Evolutionary conservation across 2,329 filamentous ascomycete genomes (phyloP).

Genomic region (Fusarium ambrosium): DNA sequence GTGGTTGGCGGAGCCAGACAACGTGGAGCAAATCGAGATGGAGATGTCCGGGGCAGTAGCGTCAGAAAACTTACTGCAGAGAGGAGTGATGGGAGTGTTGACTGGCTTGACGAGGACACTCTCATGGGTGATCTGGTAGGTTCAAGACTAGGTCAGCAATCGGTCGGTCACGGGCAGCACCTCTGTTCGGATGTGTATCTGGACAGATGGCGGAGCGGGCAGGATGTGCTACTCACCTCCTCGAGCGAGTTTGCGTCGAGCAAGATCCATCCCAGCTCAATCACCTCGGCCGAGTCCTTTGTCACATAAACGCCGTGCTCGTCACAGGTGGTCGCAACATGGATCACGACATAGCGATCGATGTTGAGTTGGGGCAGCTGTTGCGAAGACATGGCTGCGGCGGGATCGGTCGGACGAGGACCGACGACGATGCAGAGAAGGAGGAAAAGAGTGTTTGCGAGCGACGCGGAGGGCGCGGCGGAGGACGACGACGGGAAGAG

Average conservation of each 20-base stretch:
- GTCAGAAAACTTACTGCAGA: constrained; percentile 86
- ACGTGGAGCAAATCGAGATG: constrained; percentile 38
- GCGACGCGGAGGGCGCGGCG: constrained; percentile 31
- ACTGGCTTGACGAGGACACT: constrained; percentile 97
- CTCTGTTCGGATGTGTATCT: not conserved
- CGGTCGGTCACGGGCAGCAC: not conserved
- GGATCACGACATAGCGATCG: constrained; percentile 97
- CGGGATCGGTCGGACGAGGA: constrained; percentile 42
- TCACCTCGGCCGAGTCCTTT: constrained; percentile 98
- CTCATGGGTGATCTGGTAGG: constrained; percentile 85
- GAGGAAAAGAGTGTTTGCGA: constrained; percentile 40
- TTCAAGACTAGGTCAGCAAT: constrained; percentile 31
- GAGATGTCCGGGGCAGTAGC: constrained; percentile 36
- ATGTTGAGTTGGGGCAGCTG: constrained; percentile 74
- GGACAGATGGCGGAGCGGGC: constrained; percentile 10
- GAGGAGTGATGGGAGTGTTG: constrained; percentile 97
- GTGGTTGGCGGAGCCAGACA: constrained; percentile 31
- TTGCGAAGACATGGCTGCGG: constrained; percentile 56
- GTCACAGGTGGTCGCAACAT: constrained; percentile 98
- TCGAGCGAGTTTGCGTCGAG: constrained; percentile 92
- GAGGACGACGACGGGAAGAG: constrained; percentile 25
- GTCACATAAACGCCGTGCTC: constrained; percentile 99
- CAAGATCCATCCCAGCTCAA: constrained; percentile 98
- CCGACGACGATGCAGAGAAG: constrained; percentile 36
- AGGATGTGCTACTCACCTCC: constrained; percentile 74